phyloP scores from a whole-genome alignment of 345 rosid genomes.

The Murraya paniculata region DNA sequence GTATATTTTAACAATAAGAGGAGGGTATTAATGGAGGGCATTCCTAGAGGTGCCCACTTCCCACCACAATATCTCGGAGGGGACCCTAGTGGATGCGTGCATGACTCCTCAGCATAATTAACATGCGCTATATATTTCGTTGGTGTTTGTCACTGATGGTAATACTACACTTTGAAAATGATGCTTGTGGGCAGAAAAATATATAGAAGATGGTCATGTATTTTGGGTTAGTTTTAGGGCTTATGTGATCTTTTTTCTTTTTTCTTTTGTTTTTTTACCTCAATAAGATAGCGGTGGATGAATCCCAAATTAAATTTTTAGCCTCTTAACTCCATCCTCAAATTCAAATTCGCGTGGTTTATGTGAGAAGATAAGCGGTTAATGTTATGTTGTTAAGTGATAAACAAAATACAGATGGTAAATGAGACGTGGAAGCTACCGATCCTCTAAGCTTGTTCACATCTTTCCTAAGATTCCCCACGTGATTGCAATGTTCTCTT shows the following conservation, averaged over 20 bases:
- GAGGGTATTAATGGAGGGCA: neutral
- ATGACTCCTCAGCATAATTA: neutral
- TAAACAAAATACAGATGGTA: neutral
- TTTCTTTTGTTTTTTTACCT: too few relatives aligned
- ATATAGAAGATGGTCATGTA: neutral
- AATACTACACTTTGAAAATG: neutral
- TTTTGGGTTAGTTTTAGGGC: neutral
- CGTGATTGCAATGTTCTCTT: conserved; percentile 1
- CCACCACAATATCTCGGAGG: neutral
- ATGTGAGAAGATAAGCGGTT: too few relatives aligned
- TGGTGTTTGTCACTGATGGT: neutral
- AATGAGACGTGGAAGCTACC: conserved; percentile 8
- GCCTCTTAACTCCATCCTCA: too few relatives aligned
- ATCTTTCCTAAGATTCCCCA: neutral
- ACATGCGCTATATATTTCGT: neutral
- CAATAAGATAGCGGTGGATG: too few relatives aligned
- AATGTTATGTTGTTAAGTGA: neutral
- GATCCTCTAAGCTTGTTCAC: neutral
- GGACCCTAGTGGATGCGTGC: neutral
- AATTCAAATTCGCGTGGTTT: too few relatives aligned
- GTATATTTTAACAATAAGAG: too few relatives aligned
- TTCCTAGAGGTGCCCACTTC: neutral
- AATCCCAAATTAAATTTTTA: too few relatives aligned
- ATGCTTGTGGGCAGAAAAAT: neutral
- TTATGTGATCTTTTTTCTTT: too few relatives aligned